Conservation (phyloP, 805 yeast species). For the Hanseniaspora thailandica region DNA sequence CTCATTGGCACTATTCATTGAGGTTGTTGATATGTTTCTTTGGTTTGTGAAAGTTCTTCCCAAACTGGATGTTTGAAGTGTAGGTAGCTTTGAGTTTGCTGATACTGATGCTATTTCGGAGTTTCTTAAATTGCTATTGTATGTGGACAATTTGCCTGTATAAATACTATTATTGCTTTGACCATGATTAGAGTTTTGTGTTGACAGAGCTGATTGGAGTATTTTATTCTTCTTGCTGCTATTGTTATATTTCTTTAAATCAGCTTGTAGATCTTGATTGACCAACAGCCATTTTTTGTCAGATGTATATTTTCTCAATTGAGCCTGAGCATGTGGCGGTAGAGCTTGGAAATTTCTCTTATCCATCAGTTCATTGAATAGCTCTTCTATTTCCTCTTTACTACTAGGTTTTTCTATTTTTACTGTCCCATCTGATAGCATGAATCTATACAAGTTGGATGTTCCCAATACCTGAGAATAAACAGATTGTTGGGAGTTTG, state of each 20-base stretch:
- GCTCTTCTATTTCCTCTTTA: constrained; percentile 51
- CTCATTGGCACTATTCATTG: constrained; percentile 22
- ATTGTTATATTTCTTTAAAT: constrained; percentile 43
- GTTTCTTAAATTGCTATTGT: neutral
- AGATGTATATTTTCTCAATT: constrained; percentile 59
- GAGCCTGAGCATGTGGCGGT: constrained; percentile 62
- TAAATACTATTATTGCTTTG: constrained; percentile 3
- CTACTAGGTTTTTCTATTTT: constrained; percentile 56
- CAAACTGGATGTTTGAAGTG: constrained; percentile 2
- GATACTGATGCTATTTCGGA: neutral
- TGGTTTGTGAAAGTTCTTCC: constrained; percentile 6
- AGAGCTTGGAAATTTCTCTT: constrained; percentile 63
- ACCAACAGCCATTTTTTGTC: constrained; percentile 88
- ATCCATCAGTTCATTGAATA: constrained; percentile 72
- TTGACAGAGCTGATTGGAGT: constrained; percentile 4
- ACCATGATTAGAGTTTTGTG: neutral
- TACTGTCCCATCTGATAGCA: constrained; percentile 25
- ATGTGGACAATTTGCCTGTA: neutral
- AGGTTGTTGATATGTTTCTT: constrained; percentile 21
- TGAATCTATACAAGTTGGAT: constrained; percentile 22
- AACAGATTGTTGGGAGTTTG: constrained; percentile 17
- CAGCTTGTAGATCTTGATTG: constrained; percentile 73
- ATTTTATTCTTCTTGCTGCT: constrained; percentile 15
- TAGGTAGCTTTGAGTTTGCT: neutral
- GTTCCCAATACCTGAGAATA: constrained; percentile 24